These are phyloP conservation scores for Hyphopichia burtonii DNA, from an alignment of 1,139 yeast species.

Conservation along the genomic window DNA sequence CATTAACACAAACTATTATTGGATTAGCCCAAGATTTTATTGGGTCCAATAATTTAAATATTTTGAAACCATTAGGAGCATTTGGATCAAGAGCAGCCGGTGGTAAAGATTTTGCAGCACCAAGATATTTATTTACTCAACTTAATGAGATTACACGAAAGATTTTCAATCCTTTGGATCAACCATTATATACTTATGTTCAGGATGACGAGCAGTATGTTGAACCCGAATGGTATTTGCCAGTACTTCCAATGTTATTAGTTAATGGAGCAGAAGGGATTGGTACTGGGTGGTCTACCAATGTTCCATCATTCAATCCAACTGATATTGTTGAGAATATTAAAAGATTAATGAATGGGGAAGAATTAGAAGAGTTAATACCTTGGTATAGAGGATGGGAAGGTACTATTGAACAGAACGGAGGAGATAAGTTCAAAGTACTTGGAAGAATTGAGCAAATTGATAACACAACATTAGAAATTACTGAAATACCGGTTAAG, in stretches of 20 bases:
- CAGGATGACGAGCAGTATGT: constrained; percentile 94
- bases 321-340: constrained; percentile 75
- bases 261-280: constrained; percentile 98
- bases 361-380: constrained; percentile 67
- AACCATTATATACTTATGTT: constrained; percentile 71
- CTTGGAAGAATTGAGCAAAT: constrained; percentile 79
- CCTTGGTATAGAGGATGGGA: constrained; percentile 99
- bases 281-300: constrained; percentile 99
- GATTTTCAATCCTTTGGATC: constrained; percentile 78
- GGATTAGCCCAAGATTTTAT: constrained; percentile 94
- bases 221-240: constrained; percentile 95
- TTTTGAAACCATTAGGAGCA: constrained; percentile 88
- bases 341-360: constrained; percentile 68
- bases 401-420: constrained; percentile 69
- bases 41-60: constrained; percentile 86
- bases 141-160: constrained; percentile 71
- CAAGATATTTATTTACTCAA: constrained; percentile 94
- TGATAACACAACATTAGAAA: constrained; percentile 78
- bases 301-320: constrained; percentile 89
- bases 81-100: constrained; percentile 97
- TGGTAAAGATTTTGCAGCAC: constrained; percentile 98
- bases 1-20: constrained; percentile 85
- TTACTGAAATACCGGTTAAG: constrained; percentile 89
- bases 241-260: constrained; percentile 86
- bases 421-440: constrained; percentile 67